Evolutionary conservation across 441 rosid genomes (phyloP), one percentile per base, ranked within the genome.

Genomic region (Geranium incanum): DNA sequence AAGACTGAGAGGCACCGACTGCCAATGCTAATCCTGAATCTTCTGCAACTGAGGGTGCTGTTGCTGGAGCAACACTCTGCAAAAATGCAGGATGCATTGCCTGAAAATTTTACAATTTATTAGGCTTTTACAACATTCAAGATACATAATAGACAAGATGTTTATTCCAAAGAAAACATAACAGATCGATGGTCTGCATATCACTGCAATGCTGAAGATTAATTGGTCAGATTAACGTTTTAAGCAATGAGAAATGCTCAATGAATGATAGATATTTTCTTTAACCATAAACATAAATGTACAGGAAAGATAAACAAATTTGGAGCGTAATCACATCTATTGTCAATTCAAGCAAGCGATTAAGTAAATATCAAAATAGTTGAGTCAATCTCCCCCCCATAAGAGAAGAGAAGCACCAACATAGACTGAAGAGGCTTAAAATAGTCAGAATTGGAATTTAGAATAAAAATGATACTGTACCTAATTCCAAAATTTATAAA

Each of bases 1-100:
- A 75, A 41, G 93, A 79, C 72, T 88, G 96, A 80, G 97, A 89
- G 48, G 92, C 90, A 76, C 81, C 85, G 73, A 89, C 80, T 70
- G 94, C 96, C 90, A 85, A 84, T 71, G 88, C 87, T 72, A 87
- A 78, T 72, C 85, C 92, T 68, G 79, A 50, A 73, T 92, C 97
- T 75, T 85, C 92, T 28, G 80, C 68, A 41, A 81, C 73, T 50
- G 82, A 80, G 37, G 92, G 94, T 62, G 95, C 92, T 69, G 95
- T 86, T 69, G 92, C 93, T 72, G 78, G 83, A 78, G 60, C 18
- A 50, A 50, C 59, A 19, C 77, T 76, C 48, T 45, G 87, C 72
- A 90, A 84, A 84, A 94, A 90, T 48, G 78, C 81, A 16, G 93
- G 99, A 71, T 81, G 90, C 57, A 43, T 66, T 19, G 83, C 90